Percentiles rank a stretch among this genome's conserved stretches.
Conservation (phyloP, 148 eudicot genomes). For the Limonium bicolor region DNA sequence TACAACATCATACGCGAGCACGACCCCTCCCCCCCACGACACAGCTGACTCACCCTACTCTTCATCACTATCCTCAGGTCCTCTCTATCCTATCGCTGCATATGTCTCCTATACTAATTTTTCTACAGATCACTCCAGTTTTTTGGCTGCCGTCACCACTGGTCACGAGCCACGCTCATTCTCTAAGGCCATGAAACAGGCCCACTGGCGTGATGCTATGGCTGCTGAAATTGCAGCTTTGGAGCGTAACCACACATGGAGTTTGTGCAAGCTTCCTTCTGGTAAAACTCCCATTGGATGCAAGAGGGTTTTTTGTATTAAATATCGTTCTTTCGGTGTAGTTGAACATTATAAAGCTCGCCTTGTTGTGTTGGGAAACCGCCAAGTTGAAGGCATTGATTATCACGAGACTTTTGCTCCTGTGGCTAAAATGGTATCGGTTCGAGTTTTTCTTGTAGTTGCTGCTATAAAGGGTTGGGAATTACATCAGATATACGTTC, state of each 20-base stretch:
- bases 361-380: neutral
- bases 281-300: neutral
- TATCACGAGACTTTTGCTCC: neutral
- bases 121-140: neutral
- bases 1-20: neutral
- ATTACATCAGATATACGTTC: neutral
- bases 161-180: neutral
- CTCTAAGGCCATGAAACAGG: neutral
- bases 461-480: neutral
- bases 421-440: neutral
- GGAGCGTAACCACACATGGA: neutral
- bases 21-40: neutral
- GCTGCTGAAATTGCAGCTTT: neutral
- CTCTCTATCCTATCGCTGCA: neutral
- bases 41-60: too few species aligned
- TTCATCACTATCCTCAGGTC: neutral
- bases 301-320: neutral
- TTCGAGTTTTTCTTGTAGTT: neutral
- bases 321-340: neutral
- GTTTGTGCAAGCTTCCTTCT: neutral
- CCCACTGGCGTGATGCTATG: neutral
- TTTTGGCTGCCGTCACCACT: neutral
- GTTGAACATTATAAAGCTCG: slow-evolving; percentile 1
- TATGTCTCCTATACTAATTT: neutral
- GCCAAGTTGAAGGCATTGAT: neutral